These are phyloP conservation scores for Ophiostoma piceae DNA, from an alignment of 2,329 filamentous ascomycete species.

Conservation along the genomic window DNA sequence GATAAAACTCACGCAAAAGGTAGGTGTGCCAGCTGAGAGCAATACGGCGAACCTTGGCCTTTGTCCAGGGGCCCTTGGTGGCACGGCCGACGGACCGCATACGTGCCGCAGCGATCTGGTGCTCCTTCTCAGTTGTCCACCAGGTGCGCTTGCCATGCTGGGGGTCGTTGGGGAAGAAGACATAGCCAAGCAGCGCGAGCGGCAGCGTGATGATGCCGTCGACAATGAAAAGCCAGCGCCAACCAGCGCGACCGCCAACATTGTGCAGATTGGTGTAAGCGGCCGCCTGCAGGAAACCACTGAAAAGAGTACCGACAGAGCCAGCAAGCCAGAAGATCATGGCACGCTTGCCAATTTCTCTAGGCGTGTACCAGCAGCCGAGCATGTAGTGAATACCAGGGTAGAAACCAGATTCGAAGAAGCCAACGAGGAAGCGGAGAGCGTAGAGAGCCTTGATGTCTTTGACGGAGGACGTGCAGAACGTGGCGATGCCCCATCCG, in stretches of 20 bases:
- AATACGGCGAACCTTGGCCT: conserved; percentile 34
- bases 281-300: conserved; percentile 42
- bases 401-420: conserved; percentile 48
- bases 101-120: conserved; percentile 34
- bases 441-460: conserved; percentile 37
- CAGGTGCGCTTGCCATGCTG: conserved; percentile 36
- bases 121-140: conserved; percentile 35
- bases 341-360: conserved; percentile 57
- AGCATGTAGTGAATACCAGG: conserved; percentile 48
- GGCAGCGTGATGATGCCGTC: conserved; percentile 37
- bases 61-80: conserved; percentile 31
- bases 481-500: conserved; percentile 32
- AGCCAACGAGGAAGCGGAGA: conserved; percentile 50
- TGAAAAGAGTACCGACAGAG: conserved; percentile 41
- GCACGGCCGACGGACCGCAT: conserved; percentile 36
- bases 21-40: conserved; percentile 39
- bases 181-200: conserved; percentile 47
- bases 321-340: conserved; percentile 60
- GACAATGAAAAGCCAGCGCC: conserved; percentile 49
- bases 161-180: conserved; percentile 48
- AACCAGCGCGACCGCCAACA: conserved; percentile 45
- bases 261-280: conserved; percentile 51
- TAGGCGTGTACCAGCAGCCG: conserved; percentile 54
- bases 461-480: conserved; percentile 28
- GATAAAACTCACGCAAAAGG: conserved; percentile 22